Base-by-base conservation (phyloP, 2,329 filamentous ascomycete species). In the Claviceps pazoutovae region DNA sequence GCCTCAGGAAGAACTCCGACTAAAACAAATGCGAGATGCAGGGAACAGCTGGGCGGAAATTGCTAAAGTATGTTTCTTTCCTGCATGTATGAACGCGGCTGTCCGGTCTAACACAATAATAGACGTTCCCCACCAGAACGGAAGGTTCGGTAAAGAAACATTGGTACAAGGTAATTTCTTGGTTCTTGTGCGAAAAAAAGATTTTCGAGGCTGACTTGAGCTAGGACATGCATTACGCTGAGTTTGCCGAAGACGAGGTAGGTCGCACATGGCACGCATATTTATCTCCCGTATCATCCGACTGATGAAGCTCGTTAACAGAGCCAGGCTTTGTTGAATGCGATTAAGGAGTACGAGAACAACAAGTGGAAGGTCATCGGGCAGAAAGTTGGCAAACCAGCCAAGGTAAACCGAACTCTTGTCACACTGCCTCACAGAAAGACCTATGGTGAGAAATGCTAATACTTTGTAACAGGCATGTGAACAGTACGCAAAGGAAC, bases 81-180 rank as follows among this genome's bases (percentile, higher is more conserved):
- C 9, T 23, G 19, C 34, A 16, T 9, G 23, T 42, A 11, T 19
- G 8, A 21, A 26, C 13, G 11, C 8, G 39, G 23, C 44, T 11
- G 17, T 6, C 2, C 16, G 2, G 19, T 37, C 51, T 53, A 26
- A 53, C 23, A 8, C 2, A n/a, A 21, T 42, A 19, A 11, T 41
- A 94, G 87, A 90, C 86, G 2, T 98, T 98, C 65, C 91, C 93
- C 11, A 83, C 82, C 23, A 79, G 93, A 62, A 98, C 93, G 43
- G 93, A 98, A 71, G 93, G 93, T 7, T 96, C 90, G 63, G 93
- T 98, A 21, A 98, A 97, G 76, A 98, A 97, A 71, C 93, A 98
- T 68, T 98, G 93, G 91, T 97, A 98, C 70, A 97, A 97, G 78
- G 88, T 88, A 73, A 52, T 70, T 46, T 49, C 11, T 8, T 26